These are phyloP conservation scores for Ganoderma lingzhi DNA, from an alignment of 1,284 basidiomycete species.

Conservation along the genomic window DNA sequence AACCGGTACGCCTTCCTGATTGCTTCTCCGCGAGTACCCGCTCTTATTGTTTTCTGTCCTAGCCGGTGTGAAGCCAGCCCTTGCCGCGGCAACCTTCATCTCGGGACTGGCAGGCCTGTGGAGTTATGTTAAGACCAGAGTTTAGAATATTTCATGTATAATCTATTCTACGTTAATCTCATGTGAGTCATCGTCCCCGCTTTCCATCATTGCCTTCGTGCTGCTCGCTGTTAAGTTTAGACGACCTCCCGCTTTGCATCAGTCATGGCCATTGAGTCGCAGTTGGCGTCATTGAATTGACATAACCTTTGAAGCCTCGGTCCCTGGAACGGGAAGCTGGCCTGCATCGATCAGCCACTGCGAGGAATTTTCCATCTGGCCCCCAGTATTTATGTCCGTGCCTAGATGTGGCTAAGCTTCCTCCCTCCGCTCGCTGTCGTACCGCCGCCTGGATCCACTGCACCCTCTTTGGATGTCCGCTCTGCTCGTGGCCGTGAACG, in stretches of 20 bases:
- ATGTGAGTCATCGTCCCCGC: conserved; percentile 38
- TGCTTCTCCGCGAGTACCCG: conserved; percentile 42
- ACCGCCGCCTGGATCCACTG: conserved; percentile 19
- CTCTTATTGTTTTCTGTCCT: conserved; percentile 48
- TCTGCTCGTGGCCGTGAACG: conserved; percentile 18
- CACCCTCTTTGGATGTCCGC: conserved; percentile 21
- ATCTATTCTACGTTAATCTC: conserved; percentile 40
- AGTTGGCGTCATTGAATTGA: conserved; percentile 28
- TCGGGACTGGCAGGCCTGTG: conserved; percentile 90
- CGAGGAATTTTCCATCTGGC: conserved; percentile 17
- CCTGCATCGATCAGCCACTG: conserved; percentile 30
- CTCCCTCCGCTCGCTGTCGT: conserved; percentile 31
- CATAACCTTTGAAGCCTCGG: conserved; percentile 30
- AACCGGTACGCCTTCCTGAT: conserved; percentile 73
- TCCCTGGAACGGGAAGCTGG: conserved; percentile 31
- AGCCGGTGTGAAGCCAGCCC: conserved; percentile 92
- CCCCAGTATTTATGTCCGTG: conserved; percentile 31
- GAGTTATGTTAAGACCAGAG: conserved; percentile 90
- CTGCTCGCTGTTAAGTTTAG: conserved; percentile 34
- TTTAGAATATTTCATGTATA: conserved; percentile 52
- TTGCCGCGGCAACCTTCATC: conserved; percentile 89
- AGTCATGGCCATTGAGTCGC: conserved; percentile 28
- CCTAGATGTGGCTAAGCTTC: conserved; percentile 27
- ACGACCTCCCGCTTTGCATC: conserved; percentile 24
- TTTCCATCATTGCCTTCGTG: conserved; percentile 29